Evolutionary conservation across 1,284 basidiomycete species (phyloP), one percentile per base, ranked within the genome.

Genomic region (Tylopilus sp.): DNA sequence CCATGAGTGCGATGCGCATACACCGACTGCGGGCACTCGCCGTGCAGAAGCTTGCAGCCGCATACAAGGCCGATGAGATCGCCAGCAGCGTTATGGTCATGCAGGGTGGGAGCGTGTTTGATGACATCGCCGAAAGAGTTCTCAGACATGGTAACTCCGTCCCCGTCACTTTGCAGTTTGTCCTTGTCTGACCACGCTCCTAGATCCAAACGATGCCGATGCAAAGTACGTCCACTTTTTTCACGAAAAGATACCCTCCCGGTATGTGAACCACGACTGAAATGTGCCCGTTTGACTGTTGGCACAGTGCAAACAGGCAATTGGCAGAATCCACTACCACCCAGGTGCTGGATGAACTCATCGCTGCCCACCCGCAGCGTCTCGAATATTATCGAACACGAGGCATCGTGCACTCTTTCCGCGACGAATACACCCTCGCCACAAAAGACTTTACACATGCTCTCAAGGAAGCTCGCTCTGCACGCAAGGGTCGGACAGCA

Each of bases 1-100:
- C 83, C n/a, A 91, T 93, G 89, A 90, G 86, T 33, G 83, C 88
- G 0, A 87, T 83, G 75, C 80, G 90, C 25, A 79, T 91, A 48
- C 88, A 92, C 65, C 76, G 88, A 40, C 71, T 93, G 40, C 74
- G 90, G 32, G 84, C 81, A 0, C 77, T 92, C 36, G 90, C 90
- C 0, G 88, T 92, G 20, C 86, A 90, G 67, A 91, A 91, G 65
- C 75, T 92, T 28, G 88, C 90, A 1, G 80, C 84, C 24, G 90
- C 90, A 13, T 93, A 92, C 64, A 83, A 83, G 63, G 77, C 81
- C 19, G 90, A 93, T 65, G 90, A 93, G 67, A 89, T 93, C 62
- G 90, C 90, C 2, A 88, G 88, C 2, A 90, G 88, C 64, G 90
- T 93, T 32, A 90, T 92, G 85, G 83, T 92, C 35, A 93, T 93